Base-by-base conservation (phyloP, 768 basidiomycete species). In the Amylocystis lapponica region DNA sequence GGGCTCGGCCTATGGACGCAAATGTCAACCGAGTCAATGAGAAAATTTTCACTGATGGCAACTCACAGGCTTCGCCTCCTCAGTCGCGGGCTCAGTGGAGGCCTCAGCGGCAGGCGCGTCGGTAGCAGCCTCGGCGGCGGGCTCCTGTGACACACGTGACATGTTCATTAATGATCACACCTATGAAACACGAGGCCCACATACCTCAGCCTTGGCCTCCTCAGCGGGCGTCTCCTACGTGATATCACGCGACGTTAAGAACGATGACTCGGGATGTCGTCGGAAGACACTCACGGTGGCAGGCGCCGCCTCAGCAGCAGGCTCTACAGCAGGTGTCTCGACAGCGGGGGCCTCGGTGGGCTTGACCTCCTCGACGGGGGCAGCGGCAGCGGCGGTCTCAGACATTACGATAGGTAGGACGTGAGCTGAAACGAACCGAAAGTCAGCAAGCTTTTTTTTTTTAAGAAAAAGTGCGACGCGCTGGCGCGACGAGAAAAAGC, bases 381-480 rank as follows among this genome's bases (percentile, higher is more conserved):
- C 71, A 59, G 68, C 68, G 61, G 70, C 57, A 60, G 68, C 65
- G 50, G 56, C 59, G 58, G 81, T 63, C 66, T 83, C 76, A 74
- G 88, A 89, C 86, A 92, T 90, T 87, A 88, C 79, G 55, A 52
- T 67, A 69, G 67, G 62, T 67, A 63, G 67, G 70, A 72, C 69
- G 64, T 72, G 75, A 75, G 77, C 77, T 80, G 62, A 30, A 46
- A 49, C 21, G 33, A 47, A 44, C n/a, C n/a, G n/a, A 45, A 38
- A 21, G 32, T 22, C 23, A 21, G 35, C 17, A 39, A 41, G 38
- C n/a, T n/a, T n/a, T n/a, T n/a, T n/a, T n/a, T n/a, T n/a, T n/a
- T n/a, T n/a, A 49, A 45, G 41, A 43, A n/a, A 42, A 43, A 29
- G 35, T 27, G 36, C 32, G 34, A 48, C 23, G 25, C 26, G 41